Evolutionary conservation across 805 yeast species (phyloP).

Genomic region (Candida sonorensis): DNA sequence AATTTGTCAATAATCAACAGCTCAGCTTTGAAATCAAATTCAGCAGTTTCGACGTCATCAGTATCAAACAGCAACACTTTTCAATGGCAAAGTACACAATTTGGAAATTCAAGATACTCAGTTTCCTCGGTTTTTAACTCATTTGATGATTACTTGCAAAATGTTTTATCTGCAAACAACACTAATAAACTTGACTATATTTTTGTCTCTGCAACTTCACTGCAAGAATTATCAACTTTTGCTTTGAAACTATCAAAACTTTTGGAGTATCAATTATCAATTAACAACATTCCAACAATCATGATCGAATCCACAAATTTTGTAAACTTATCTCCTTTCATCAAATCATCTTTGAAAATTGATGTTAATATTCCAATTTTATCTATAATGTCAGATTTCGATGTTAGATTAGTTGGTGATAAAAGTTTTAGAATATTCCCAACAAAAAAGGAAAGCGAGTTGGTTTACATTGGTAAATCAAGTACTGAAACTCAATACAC

Average conservation of each 20-base stretch:
- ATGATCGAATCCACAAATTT: slow-evolving; percentile 67
- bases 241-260: slow-evolving; percentile 32
- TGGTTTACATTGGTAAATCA: slow-evolving; percentile 35
- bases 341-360: slow-evolving; percentile 34
- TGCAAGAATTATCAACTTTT: slow-evolving; percentile 43
- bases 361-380: slow-evolving; percentile 33
- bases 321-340: slow-evolving; percentile 66
- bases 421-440: slow-evolving; percentile 29
- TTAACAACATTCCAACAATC: slow-evolving; percentile 37
- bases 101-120: slow-evolving; percentile 27
- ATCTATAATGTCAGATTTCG: slow-evolving; percentile 58
- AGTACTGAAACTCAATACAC: slow-evolving; percentile 39
- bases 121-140: slow-evolving; percentile 13
- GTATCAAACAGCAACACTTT: slow-evolving; percentile 10
- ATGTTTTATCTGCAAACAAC: slow-evolving; percentile 9
- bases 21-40: neutral
- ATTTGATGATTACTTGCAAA: slow-evolving; percentile 20
- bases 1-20: slow-evolving; percentile 34
- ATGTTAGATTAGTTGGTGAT: slow-evolving; percentile 36
- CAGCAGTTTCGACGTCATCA: slow-evolving; percentile 11
- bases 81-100: slow-evolving; percentile 27
- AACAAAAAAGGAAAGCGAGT: slow-evolving; percentile 36
- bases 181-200: slow-evolving; percentile 34
- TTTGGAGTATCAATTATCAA: slow-evolving; percentile 22
- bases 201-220: slow-evolving; percentile 39